These are phyloP conservation scores for Ichthyophthirius multifiliis DNA, from an alignment of 169 alveolate genomes.

Conservation along the genomic window DNA sequence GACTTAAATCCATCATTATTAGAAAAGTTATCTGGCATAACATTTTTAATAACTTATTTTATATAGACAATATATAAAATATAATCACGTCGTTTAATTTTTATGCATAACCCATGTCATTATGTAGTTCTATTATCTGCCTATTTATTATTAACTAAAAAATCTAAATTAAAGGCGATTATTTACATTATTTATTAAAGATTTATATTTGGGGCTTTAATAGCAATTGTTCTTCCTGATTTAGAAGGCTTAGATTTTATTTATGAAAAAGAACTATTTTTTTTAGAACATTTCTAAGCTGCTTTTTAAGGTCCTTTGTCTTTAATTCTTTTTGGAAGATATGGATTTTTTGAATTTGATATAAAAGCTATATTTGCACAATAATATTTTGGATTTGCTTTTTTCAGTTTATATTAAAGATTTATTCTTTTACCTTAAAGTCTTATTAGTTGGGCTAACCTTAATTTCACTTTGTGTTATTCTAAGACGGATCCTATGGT, in stretches of 20 bases:
- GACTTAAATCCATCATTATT: slow-evolving; percentile 1
- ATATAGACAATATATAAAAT: slow-evolving; percentile 20
- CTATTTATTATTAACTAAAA: slow-evolving; percentile 14
- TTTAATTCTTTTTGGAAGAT: slow-evolving; percentile 21
- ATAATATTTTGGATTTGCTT: slow-evolving; percentile 25
- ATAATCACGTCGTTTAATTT: slow-evolving; percentile 32
- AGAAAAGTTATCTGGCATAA: slow-evolving; percentile 14
- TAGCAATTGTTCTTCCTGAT: slow-evolving; percentile 24
- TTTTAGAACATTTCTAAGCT: slow-evolving; percentile 33
- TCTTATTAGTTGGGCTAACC: slow-evolving; percentile 43
- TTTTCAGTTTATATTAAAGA: slow-evolving; percentile 24
- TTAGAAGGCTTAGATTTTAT: slow-evolving; percentile 14
- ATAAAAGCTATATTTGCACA: not conserved
- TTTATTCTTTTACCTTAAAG: slow-evolving; percentile 22
- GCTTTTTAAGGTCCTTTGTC: slow-evolving; percentile 33
- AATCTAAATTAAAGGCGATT: slow-evolving; percentile 20
- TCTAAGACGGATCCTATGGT: slow-evolving; percentile 35
- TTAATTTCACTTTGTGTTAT: slow-evolving; percentile 28
- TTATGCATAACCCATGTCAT: slow-evolving; percentile 46
- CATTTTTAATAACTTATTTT: slow-evolving; percentile 7
- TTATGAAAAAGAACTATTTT: slow-evolving; percentile 37
- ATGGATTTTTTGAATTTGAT: slow-evolving; percentile 21
- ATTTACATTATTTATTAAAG: slow-evolving; percentile 16
- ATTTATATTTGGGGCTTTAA: slow-evolving; percentile 33
- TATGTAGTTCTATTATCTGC: slow-evolving; percentile 21